Percentiles rank a stretch among this genome's conserved stretches.
These are phyloP conservation scores for Teratosphaeria viscida DNA, from an alignment of 2,329 filamentous ascomycete genomes.

Conservation along the genomic window DNA sequence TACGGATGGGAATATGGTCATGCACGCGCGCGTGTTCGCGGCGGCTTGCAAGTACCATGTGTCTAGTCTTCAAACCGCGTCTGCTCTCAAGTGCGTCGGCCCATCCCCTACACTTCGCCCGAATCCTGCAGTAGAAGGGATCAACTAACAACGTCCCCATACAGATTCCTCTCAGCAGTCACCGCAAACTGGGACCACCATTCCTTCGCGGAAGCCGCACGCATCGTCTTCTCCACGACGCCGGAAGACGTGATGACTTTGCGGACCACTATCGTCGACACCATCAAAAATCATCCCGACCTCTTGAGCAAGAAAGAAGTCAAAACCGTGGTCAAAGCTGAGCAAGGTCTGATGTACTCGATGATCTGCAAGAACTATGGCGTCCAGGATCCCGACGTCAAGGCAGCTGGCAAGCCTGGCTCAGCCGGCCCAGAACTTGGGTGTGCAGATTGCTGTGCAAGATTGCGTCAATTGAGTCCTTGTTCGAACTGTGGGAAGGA, in stretches of 20 bases:
- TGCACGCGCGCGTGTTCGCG: constrained; percentile 34
- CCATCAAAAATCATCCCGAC: constrained; percentile 15
- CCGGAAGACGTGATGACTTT: constrained; percentile 24
- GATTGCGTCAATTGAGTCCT: too few species aligned
- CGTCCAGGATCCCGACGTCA: not conserved
- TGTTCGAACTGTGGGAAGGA: too few species aligned
- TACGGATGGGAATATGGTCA: constrained; percentile 1
- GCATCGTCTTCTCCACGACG: constrained; percentile 32
- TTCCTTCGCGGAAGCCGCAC: constrained; percentile 30
- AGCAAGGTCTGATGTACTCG: not conserved
- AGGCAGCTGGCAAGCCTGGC: not conserved
- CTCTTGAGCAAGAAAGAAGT: not conserved
- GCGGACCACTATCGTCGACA: constrained; percentile 15
- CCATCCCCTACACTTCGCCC: constrained; percentile 7
- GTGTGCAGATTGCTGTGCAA: too few species aligned
- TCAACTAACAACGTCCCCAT: not conserved
- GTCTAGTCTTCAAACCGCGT: constrained; percentile 29
- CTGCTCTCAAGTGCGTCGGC: constrained; percentile 28
- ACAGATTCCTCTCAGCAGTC: not conserved
- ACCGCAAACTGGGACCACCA: constrained; percentile 14
- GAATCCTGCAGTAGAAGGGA: not conserved
- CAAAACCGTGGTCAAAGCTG: not conserved
- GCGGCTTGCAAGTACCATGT: constrained; percentile 35
- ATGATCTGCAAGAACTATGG: not conserved
- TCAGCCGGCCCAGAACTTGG: too few species aligned